These are phyloP conservation scores for Botryotinia narcissicola DNA, from an alignment of 2,329 filamentous ascomycete genomes.

Conservation along the genomic window DNA sequence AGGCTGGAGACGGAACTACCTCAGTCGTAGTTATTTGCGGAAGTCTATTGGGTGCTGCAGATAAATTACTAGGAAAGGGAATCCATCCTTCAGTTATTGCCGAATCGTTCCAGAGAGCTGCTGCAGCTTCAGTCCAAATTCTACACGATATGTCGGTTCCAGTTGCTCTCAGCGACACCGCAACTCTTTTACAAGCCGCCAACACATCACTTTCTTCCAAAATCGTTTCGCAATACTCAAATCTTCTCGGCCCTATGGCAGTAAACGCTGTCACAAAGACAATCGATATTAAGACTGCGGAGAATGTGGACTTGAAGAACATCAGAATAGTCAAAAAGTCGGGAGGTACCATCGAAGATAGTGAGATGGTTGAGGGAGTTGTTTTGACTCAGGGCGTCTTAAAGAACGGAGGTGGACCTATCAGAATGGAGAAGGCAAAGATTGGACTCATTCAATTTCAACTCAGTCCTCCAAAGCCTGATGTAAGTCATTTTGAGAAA, in stretches of 20 bases:
- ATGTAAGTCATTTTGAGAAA: constrained; percentile 54
- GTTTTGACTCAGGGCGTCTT: constrained; percentile 90
- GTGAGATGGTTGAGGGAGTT: constrained; percentile 91
- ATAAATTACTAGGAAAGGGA: constrained; percentile 84
- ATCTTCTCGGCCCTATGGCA: constrained; percentile 93
- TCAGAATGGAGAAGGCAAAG: constrained; percentile 92
- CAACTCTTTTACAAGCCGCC: constrained; percentile 90
- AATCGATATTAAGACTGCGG: constrained; percentile 91
- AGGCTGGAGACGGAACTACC: constrained; percentile 96
- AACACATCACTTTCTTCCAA: constrained; percentile 97
- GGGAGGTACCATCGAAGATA: constrained; percentile 96
- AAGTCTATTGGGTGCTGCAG: constrained; percentile 88
- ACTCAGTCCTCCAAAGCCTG: constrained; percentile 94
- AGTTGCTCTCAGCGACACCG: constrained; percentile 81
- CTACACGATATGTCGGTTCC: constrained; percentile 95
- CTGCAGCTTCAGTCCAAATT: constrained; percentile 81
- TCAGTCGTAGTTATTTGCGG: constrained; percentile 98
- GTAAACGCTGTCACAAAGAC: constrained; percentile 95
- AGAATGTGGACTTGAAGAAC: constrained; percentile 95
- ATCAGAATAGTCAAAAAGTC: constrained; percentile 97
- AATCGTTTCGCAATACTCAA: constrained; percentile 97
- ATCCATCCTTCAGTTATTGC: constrained; percentile 98
- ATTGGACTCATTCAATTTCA: constrained; percentile 99
- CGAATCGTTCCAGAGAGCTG: constrained; percentile 94
- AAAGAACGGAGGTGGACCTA: constrained; percentile 88